Evolutionary conservation across 202 grass and related monocot species (phyloP), one percentile per base, ranked within the genome.

Genomic region (Setaria italica): DNA sequence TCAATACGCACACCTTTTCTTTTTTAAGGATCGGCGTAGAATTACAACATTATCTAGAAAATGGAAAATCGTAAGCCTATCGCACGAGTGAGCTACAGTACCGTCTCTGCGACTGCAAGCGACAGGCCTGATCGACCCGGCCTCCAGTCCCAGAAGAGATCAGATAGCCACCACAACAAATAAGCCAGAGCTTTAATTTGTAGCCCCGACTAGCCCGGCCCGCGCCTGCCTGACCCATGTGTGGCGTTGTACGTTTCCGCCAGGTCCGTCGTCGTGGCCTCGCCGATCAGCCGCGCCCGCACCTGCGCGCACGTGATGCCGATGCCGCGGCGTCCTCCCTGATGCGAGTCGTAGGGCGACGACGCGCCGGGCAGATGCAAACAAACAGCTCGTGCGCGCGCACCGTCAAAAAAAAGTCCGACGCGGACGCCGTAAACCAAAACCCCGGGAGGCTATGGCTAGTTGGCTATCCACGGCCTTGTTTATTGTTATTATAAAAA

Each of bases 261-360:
- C 4, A 37, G 78, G 48, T 42, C 78, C 78, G 30, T 25, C 47
- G 20, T 12, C 13, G 70, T 51, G 46, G 47, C 25, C 16, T 51
- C 46, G 3, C 30, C 35, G 20, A 39, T 55, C 63, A 67, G 43
- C 72, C 53, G 39, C 9, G 73, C 17, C 19, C 42, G 42, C 42
- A 34, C 60, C 60, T 50, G 77, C 77, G 32, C 64, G 48, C 78
- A 69, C 78, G 49, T 69, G 63, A 55, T 13, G 43, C 45, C 11
- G 8, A 39, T 60, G 43, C 35, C 20, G 7, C 57, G 19, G 55
- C 55, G 19, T 20, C 19, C 55, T 57, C 55, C 55, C 55, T 16
- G 15, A 17, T 14, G 25, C 25, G 25, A 25, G 50, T 11, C 5
- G 39, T 41, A 12, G 3, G 11, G 47, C 47, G 47, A 49, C 4